Percentiles rank a stretch among this genome's conserved stretches.
Conservation (phyloP, 805 yeast genomes). For the Ogataea nonfermentans region DNA sequence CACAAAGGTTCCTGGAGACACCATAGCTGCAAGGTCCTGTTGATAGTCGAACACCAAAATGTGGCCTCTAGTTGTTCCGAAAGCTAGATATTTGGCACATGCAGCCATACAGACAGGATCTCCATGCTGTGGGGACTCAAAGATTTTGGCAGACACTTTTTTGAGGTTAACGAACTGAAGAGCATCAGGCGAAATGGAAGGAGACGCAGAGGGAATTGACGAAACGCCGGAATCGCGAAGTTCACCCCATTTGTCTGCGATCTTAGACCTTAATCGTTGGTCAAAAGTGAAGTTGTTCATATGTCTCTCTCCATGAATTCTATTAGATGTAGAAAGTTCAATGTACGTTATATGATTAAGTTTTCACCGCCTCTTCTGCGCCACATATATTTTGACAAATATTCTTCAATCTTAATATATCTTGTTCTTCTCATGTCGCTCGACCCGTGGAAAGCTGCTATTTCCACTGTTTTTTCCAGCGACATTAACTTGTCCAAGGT, state of each 20-base stretch:
- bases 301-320: not conserved
- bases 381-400: conserved; percentile 8
- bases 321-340: not conserved
- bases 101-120: conserved; percentile 46
- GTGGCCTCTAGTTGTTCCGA: conserved; percentile 72
- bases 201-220: not conserved
- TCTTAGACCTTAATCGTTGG: conserved; percentile 22
- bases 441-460: conserved; percentile 36
- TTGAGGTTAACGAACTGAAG: conserved; percentile 33
- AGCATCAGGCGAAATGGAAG: conserved; percentile 1
- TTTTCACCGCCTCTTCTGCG: conserved; percentile 5
- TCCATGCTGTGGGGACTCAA: conserved; percentile 40
- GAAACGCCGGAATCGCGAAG: not conserved
- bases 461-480: conserved; percentile 19
- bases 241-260: conserved; percentile 3
- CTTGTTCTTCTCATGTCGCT: conserved; percentile 11
- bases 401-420: not conserved
- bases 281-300: conserved; percentile 14
- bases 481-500: conserved; percentile 34
- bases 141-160: conserved; percentile 23
- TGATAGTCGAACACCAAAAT: conserved; percentile 66
- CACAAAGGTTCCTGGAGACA: conserved; percentile 41
- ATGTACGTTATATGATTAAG: not conserved
- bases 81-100: conserved; percentile 43
- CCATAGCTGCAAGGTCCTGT: conserved; percentile 48